Evolutionary conservation across 805 yeast species (phyloP), one percentile per base, ranked within the genome.

Genomic region (Candida maris): DNA sequence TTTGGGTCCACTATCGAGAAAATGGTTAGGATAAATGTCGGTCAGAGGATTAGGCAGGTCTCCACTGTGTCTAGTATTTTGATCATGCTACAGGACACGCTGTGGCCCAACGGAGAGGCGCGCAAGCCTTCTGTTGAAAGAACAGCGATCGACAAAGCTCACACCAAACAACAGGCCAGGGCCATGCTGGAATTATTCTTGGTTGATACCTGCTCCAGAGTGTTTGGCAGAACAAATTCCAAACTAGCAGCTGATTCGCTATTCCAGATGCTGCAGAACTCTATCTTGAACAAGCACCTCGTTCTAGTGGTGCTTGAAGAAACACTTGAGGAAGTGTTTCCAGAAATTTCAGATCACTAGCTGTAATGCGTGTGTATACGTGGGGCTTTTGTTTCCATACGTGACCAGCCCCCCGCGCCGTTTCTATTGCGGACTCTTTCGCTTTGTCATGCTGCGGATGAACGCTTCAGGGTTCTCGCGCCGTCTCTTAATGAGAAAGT

Each of bases 1-100:
- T 68, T 89, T 25, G 97, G 97, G 0, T 84, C 91, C 2, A 83
- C 96, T 0, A 81, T 62, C 34, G 96, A 89, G 52, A 80, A 77
- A 52, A 75, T 73, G 36, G 70, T 78, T 4, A 62, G 79, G 27
- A 68, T 70, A 19, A 63, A 63, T 39, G 57, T 75, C 21, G 63
- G 66, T 25, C 50, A 49, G 2, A 50, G 48, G 5, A n/a, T 63
- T 3, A 62, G 65, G 25, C 64, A 67, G 7, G 78, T 74, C 30
- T 69, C 64, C 7, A 67, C 65, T 20, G 53, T 83, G 1, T 58
- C 68, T n/a, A 72, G 68, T 8, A 10, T 65, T 2, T 37, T 77
- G 5, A 37, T 45, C 3, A 28, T 37, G 6, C 38, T 64, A 8
- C 60, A 60, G 27, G 59, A 51, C 15, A 39, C 50, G 0, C 39